Evolutionary conservation across 495 filamentous ascomycete species (phyloP).

Genomic region (Penicillium desertorum): DNA sequence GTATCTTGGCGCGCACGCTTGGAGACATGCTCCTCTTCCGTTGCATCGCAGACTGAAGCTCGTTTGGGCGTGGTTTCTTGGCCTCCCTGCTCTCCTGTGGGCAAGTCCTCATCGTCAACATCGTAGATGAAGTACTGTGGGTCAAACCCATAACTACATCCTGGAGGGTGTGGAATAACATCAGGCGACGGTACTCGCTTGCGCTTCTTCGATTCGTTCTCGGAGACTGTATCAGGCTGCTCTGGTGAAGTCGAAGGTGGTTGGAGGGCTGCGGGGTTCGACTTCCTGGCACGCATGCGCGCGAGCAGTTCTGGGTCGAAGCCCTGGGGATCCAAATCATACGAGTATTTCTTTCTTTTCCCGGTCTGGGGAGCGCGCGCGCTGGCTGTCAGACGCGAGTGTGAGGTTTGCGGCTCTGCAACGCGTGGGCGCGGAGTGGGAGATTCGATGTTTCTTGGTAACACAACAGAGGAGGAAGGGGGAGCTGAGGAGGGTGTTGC

Average conservation of each 20-base stretch:
- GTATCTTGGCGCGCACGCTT: conserved; percentile 3
- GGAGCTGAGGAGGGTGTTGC: conserved; percentile 1
- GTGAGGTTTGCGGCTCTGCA: not conserved
- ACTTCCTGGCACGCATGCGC: conserved; percentile 4
- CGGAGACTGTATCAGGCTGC: not conserved
- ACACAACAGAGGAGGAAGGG: not conserved
- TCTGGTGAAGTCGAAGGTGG: not conserved
- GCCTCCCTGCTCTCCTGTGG: conserved; percentile 13
- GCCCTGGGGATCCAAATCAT: conserved; percentile 5
- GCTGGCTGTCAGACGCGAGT: not conserved
- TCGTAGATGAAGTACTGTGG: conserved; percentile 42
- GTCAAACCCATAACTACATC: conserved; percentile 47
- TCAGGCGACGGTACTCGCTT: conserved; percentile 44
- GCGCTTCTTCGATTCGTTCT: conserved; percentile 35
- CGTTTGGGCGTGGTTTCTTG: not conserved
- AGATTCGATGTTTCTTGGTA: not conserved
- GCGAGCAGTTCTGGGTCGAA: conserved; percentile 12
- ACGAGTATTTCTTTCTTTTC: not conserved
- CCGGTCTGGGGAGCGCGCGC: not conserved
- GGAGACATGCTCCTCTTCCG: not conserved
- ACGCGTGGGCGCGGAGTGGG: not conserved
- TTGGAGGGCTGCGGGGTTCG: not conserved
- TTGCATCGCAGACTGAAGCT: not conserved
- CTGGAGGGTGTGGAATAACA: conserved; percentile 46
- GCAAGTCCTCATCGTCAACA: conserved; percentile 37